Conservation (phyloP, 2,329 filamentous ascomycete species). For the Alternaria sp. region DNA sequence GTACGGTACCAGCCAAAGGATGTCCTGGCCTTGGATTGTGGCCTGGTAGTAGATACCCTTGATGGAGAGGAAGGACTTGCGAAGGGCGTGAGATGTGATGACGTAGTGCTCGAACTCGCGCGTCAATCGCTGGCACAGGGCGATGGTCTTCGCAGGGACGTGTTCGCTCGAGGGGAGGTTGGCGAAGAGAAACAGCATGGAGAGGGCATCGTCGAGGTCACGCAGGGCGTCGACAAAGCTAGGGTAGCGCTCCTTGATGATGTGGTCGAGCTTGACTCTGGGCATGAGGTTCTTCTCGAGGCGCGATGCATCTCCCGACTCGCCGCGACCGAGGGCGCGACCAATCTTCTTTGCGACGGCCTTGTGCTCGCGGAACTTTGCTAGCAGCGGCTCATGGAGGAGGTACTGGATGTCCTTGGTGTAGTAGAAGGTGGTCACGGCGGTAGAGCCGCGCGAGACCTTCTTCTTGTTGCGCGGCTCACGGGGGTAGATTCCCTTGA, state of each 20-base stretch:
- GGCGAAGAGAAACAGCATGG: constrained; percentile 96
- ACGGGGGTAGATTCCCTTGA: constrained; percentile 98
- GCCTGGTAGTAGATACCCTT: constrained; percentile 99
- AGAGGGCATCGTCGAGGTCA: constrained; percentile 95
- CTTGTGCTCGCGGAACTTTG: constrained; percentile 97
- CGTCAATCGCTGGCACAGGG: constrained; percentile 89
- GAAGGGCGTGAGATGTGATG: constrained; percentile 87
- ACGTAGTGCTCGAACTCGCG: constrained; percentile 98
- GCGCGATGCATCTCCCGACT: constrained; percentile 86
- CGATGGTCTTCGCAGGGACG: constrained; percentile 94
- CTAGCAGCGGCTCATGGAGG: constrained; percentile 91
- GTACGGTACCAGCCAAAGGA: constrained; percentile 97
- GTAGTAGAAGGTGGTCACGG: constrained; percentile 89
- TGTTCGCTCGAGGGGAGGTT: constrained; percentile 90
- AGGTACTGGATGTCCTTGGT: constrained; percentile 98
- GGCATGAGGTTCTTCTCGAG: constrained; percentile 92
- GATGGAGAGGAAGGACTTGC: constrained; percentile 97
- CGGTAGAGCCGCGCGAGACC: constrained; percentile 87
- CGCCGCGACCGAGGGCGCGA: constrained; percentile 86
- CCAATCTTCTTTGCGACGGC: constrained; percentile 97
- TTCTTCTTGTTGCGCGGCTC: constrained; percentile 98
- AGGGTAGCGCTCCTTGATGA: constrained; percentile 97
- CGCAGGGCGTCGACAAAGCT: constrained; percentile 94
- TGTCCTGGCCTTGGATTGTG: constrained; percentile 94
- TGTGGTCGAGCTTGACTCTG: constrained; percentile 90